Evolutionary conservation across 2,329 filamentous ascomycete genomes (phyloP).

Genomic region (Fusarium foetens): DNA sequence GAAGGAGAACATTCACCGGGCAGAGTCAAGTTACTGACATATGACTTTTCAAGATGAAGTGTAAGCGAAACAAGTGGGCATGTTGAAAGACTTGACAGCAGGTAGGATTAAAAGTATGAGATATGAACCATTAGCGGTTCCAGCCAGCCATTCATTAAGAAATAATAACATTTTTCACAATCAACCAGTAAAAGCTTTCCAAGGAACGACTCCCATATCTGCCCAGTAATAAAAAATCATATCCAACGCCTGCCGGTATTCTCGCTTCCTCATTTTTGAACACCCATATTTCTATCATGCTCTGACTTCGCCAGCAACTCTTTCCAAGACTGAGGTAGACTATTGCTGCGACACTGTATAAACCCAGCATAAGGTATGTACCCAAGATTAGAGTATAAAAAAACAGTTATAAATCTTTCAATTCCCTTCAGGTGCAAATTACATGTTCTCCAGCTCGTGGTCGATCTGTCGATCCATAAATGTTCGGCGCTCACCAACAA

Average conservation of each 20-base stretch:
- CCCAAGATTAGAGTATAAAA: slow-evolving; percentile 33
- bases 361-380: slow-evolving; percentile 39
- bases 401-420: slow-evolving; percentile 12
- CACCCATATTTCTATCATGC: slow-evolving; percentile 20
- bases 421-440: slow-evolving; percentile 42
- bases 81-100: neutral
- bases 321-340: slow-evolving; percentile 6
- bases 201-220: slow-evolving; percentile 41
- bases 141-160: slow-evolving; percentile 38
- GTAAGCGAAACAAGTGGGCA: neutral
- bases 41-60: neutral
- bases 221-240: slow-evolving; percentile 27
- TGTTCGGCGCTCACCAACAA: slow-evolving; percentile 83
- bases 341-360: slow-evolving; percentile 22
- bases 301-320: slow-evolving; percentile 18
- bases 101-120: slow-evolving; percentile 24
- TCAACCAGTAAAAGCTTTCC: slow-evolving; percentile 35
- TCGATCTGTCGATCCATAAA: slow-evolving; percentile 97
- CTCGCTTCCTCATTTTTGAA: slow-evolving; percentile 40
- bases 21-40: neutral
- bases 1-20: neutral
- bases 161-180: slow-evolving; percentile 38
- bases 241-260: slow-evolving; percentile 38
- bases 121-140: slow-evolving; percentile 21
- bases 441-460: slow-evolving; percentile 93